Percentiles rank a stretch among this genome's conserved stretches.
Conservation (phyloP, 495 filamentous ascomycete genomes). For the Tuber brumale region DNA sequence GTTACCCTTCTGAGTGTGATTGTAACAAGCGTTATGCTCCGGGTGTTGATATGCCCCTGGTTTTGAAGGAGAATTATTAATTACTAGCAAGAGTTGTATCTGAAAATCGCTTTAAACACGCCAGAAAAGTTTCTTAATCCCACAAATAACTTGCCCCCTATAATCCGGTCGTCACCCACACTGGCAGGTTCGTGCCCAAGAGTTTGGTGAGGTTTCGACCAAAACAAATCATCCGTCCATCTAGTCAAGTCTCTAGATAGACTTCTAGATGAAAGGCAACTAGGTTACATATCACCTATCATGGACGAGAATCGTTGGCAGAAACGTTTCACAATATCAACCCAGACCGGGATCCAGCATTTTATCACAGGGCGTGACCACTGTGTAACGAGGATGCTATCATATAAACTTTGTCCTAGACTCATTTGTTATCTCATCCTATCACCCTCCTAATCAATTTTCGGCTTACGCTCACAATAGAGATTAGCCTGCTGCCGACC, state of each 20-base stretch:
- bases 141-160: no score
- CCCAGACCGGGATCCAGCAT: no score
- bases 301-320: no score
- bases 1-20: neutral
- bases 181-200: no score
- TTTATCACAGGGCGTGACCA: no score
- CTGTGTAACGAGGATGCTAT: no score
- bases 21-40: neutral
- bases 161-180: no score
- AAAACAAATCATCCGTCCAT: neutral
- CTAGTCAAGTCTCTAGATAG: neutral
- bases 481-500: neutral
- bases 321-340: no score
- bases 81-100: neutral
- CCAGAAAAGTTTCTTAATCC: no score
- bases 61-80: neutral
- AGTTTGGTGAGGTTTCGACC: neutral
- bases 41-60: no score
- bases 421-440: neutral
- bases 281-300: no score
- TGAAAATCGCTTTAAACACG: neutral
- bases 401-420: neutral
- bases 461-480: neutral
- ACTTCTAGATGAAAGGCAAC: no score
- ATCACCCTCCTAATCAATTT: neutral